phyloP scores from a whole-genome alignment of 257 asterid genomes.

The Craterostigma plantagineum region DNA sequence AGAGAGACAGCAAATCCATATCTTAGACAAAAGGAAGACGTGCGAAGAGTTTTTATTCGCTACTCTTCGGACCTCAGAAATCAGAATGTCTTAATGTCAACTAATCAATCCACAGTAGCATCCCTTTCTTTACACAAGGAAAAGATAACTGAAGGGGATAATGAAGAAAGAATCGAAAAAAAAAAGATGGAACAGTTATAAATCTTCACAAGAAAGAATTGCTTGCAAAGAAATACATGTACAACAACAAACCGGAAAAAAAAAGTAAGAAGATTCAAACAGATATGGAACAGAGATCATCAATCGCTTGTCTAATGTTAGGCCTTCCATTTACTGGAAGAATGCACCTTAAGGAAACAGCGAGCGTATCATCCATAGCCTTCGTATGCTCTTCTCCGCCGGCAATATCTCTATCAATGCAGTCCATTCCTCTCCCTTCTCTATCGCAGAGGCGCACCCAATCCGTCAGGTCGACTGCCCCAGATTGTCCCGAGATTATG shows the following conservation, averaged over 20 bases:
- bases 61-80: no score
- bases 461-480: conserved; percentile 92
- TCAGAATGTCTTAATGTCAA: no score
- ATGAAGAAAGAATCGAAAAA: no score
- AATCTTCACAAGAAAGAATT: no score
- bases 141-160: no score
- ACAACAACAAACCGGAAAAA: conserved; percentile 4
- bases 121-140: conserved; percentile 21
- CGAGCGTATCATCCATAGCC: conserved; percentile 79
- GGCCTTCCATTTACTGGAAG: conserved; percentile 87
- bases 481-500: conserved; percentile 80
- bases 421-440: conserved; percentile 85
- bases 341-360: conserved; percentile 69
- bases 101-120: conserved; percentile 9
- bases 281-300: conserved; percentile 49
- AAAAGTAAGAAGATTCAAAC: conserved; percentile 47
- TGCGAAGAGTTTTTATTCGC: no score
- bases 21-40: no score
- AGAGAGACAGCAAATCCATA: no score
- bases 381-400: conserved; percentile 58
- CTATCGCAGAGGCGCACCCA: conserved; percentile 82
- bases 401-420: conserved; percentile 74
- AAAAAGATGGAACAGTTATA: no score
- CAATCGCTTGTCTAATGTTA: conserved; percentile 58
- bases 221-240: no score